Evolutionary conservation across 805 yeast genomes (phyloP), one percentile per base, ranked within the genome.

Genomic region (Nakazawaea peltata): DNA sequence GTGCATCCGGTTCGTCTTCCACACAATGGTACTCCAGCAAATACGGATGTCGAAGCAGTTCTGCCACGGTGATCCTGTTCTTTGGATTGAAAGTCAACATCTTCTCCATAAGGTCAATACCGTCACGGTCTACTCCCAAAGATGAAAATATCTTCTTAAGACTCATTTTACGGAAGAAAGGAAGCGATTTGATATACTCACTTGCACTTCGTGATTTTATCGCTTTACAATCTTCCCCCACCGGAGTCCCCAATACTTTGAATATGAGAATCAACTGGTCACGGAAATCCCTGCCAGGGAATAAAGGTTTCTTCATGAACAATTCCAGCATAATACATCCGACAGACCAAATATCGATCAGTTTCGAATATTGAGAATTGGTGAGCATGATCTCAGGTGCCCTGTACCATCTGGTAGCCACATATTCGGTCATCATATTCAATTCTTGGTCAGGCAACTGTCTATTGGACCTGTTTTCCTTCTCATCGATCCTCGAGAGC

Each of bases 21-120:
- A 81, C 79, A 44, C 75, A 83, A 47, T 83, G 84, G 49, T 81
- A 82, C 15, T 71, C 58, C 34, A 64, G 61, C 33, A 83, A 60
- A 48, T 82, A 83, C 77, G 95, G 95, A 53, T 90, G 97, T 44
- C 68, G 59, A 30, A 90, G 66, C 0, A 97, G 96, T 42, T 82
- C 81, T 34, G 69, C 80, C 4, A 87, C 97, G 2, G 88, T 74
- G 43, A 88, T 80, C 49, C 97, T 67, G 48, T 80, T 76, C 9
- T 67, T 59, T 2, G 97, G 97, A 49, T 87, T 85, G 56, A 90
- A 90, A 1, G 82, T 71, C 30, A 90, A 67, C 67, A 90, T 67
- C 44, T 71, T 78, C 19, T 79, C 86, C 45, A 83, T 55, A 32
- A 83, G 60, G 51, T 81, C 88, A 28, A 74, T 52, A 3, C 70